phyloP scores from a whole-genome alignment of 148 eudicot species.

The Rhododendron molle region DNA sequence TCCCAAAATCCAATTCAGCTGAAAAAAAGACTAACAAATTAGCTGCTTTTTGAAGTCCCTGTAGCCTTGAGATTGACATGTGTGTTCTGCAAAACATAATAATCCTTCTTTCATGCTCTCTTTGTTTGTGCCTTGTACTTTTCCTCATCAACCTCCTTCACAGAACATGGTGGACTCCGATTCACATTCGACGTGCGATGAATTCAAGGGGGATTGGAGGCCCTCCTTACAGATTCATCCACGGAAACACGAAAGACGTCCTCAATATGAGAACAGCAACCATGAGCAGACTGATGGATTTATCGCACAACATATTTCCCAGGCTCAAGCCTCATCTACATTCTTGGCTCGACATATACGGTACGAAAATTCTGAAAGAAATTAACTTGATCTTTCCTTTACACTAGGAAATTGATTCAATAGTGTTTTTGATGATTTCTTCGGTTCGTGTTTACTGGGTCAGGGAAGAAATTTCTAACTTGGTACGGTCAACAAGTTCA shows the following conservation, averaged over 20 bases:
- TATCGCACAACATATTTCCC: neutral
- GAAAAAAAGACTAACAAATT: too few species aligned
- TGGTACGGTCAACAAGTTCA: slow-evolving; percentile 1
- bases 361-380: neutral
- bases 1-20: too few species aligned
- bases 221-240: slow-evolving; percentile 3
- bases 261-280: neutral
- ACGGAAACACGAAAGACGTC: slow-evolving; percentile 2
- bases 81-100: too few species aligned
- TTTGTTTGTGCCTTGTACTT: neutral
- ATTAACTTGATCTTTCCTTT: too few species aligned
- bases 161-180: slow-evolving; percentile 11
- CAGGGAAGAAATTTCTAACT: neutral
- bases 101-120: neutral
- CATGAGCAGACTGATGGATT: neutral
- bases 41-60: too few species aligned
- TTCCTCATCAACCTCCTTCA: neutral
- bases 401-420: neutral
- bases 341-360: neutral
- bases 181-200: neutral
- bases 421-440: neutral
- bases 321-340: slow-evolving; percentile 1
- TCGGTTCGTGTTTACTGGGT: neutral
- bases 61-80: too few species aligned
- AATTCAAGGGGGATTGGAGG: neutral